Evolutionary conservation across 176 grass and related monocot genomes (phyloP).

Genomic region (Miscanthus lutarioriparius): DNA sequence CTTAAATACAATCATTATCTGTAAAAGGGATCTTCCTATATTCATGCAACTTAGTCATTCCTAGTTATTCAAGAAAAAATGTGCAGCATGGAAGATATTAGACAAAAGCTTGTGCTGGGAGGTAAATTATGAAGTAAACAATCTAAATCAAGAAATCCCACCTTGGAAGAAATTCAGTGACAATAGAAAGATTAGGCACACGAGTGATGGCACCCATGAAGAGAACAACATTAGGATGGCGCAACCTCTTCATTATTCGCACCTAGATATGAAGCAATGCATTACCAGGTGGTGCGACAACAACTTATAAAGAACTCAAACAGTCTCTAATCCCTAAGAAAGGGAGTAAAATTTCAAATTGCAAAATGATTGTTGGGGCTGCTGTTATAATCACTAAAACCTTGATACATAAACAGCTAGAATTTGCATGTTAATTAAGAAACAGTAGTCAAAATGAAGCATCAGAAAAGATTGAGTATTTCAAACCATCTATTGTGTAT

Average conservation of each 20-base stretch:
- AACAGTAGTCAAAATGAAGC: background rate
- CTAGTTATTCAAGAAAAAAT: slow-evolving; percentile 15
- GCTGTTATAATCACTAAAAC: slow-evolving; percentile 9
- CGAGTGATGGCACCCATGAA: slow-evolving; percentile 98
- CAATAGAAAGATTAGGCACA: slow-evolving; percentile 93
- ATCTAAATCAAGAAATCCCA: slow-evolving; percentile 38
- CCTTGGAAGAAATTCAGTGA: slow-evolving; percentile 99
- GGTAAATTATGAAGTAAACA: background rate
- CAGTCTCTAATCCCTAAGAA: background rate
- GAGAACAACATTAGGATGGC: slow-evolving; percentile 99
- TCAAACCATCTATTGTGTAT: background rate
- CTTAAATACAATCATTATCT: background rate
- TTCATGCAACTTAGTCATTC: slow-evolving; percentile 22
- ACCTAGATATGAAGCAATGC: slow-evolving; percentile 60
- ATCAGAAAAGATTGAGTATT: background rate
- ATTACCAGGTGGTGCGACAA: background rate
- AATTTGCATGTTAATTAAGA: slow-evolving; percentile 29
- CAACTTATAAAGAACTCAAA: background rate
- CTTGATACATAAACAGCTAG: background rate
- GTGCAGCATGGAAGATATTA: background rate
- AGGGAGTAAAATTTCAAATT: slow-evolving; percentile 17
- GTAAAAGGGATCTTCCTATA: background rate
- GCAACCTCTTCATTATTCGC: slow-evolving; percentile 82
- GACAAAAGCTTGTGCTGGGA: background rate
- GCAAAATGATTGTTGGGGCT: slow-evolving; percentile 10